Conservation (phyloP, 164 flowering plant genomes). For the Litsea cubeba region DNA sequence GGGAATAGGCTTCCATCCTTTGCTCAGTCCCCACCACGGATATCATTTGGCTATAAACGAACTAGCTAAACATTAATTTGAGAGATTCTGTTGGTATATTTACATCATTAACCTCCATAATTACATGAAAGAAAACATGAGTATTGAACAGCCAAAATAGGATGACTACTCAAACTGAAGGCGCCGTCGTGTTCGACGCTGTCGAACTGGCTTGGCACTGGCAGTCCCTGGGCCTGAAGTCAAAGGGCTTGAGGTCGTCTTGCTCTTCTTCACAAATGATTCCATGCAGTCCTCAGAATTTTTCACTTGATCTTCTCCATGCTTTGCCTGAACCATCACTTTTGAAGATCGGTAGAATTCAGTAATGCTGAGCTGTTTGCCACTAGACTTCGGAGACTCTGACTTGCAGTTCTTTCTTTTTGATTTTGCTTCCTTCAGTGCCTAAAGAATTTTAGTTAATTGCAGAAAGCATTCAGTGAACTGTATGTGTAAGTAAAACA, state of each 20-base stretch:
- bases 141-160: not conserved
- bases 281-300: slow-evolving; percentile 13
- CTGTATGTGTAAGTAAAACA: too few relatives aligned
- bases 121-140: not conserved
- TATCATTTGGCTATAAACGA: not conserved
- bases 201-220: slow-evolving; percentile 21
- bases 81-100: not conserved
- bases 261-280: slow-evolving; percentile 22
- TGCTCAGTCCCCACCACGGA: not conserved
- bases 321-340: slow-evolving; percentile 24
- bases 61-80: not conserved
- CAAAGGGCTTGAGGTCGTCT: slow-evolving; percentile 11
- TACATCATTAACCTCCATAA: slow-evolving; percentile 1
- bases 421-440: slow-evolving; percentile 41
- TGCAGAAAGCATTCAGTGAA: not conserved
- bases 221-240: too few relatives aligned
- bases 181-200: slow-evolving; percentile 74
- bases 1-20: not conserved
- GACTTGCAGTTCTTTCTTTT: slow-evolving; percentile 33
- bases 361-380: slow-evolving; percentile 58
- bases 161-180: slow-evolving; percentile 51
- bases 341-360: slow-evolving; percentile 66
- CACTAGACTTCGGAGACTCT: slow-evolving; percentile 34
- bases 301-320: slow-evolving; percentile 23
- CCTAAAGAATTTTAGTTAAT: slow-evolving; percentile 25